Percentiles rank a stretch among this genome's conserved stretches.
Conservation (phyloP, 2,329 filamentous ascomycete genomes). For the Pseudopithomyces maydicus region DNA sequence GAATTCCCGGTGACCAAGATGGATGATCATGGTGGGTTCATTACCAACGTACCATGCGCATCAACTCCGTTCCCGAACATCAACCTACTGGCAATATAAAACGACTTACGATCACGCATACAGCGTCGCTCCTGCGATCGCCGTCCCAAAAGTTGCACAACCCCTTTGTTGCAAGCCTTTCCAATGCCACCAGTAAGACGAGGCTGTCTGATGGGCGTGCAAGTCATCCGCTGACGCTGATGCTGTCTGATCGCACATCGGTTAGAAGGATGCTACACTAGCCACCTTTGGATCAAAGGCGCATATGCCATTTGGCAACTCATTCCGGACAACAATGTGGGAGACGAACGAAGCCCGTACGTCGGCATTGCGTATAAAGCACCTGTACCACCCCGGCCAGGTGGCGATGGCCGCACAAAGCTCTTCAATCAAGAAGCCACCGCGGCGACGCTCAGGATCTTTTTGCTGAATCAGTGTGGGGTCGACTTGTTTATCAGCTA, state of each 20-base stretch:
- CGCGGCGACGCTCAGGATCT: neutral
- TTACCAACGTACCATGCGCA: too few relatives aligned
- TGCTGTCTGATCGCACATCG: neutral
- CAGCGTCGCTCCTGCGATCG: too few relatives aligned
- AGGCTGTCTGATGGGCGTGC: neutral
- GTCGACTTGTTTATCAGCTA: neutral
- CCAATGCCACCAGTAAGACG: neutral
- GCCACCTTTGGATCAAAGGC: neutral
- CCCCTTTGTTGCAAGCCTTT: too few relatives aligned
- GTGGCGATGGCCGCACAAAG: neutral
- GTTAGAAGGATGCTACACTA: neutral
- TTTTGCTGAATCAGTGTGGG: neutral
- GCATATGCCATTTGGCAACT: neutral
- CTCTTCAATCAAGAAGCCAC: neutral
- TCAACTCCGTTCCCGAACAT: too few relatives aligned
- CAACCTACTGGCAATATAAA: too few relatives aligned
- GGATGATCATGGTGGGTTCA: too few relatives aligned
- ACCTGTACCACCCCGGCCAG: neutral
- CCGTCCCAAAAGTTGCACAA: too few relatives aligned
- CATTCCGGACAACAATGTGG: neutral
- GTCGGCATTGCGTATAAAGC: neutral
- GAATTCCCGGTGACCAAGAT: too few relatives aligned
- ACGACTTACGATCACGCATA: too few relatives aligned
- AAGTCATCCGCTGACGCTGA: neutral
- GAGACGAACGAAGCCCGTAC: neutral